phyloP scores from a whole-genome alignment of 148 eudicot species.

The Vaccinium vitisidaea region DNA sequence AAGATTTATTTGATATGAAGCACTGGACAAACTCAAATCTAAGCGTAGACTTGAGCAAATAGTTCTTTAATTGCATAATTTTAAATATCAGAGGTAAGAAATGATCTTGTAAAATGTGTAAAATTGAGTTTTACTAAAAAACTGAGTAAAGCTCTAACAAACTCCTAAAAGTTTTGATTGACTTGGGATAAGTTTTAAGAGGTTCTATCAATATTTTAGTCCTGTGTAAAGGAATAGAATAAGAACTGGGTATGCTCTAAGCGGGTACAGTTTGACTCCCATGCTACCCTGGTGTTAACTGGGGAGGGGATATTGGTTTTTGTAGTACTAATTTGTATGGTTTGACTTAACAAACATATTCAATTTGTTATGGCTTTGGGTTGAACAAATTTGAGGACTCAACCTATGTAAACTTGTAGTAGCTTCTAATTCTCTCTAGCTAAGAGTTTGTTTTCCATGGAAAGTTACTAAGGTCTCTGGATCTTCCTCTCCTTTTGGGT shows the following conservation, averaged over 20 bases:
- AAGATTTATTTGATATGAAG: too few species aligned
- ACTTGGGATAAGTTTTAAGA: too few species aligned
- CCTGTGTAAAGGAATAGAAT: too few species aligned
- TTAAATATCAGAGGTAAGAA: too few species aligned
- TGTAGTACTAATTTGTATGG: background rate
- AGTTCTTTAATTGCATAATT: too few species aligned
- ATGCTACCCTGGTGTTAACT: background rate
- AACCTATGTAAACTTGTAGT: background rate
- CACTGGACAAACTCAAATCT: too few species aligned
- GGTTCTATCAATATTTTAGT: too few species aligned
- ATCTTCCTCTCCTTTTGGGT: slow-evolving; percentile 4
- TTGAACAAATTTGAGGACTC: background rate
- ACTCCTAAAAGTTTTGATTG: too few species aligned
- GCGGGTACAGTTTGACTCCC: background rate
- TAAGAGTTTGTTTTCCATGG: background rate
- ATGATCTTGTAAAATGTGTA: too few species aligned
- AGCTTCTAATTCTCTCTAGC: background rate
- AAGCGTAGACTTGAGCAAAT: too few species aligned
- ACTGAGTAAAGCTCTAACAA: too few species aligned
- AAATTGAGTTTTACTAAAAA: too few species aligned
- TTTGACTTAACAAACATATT: background rate
- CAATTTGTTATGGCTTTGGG: background rate
- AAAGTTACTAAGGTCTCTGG: background rate
- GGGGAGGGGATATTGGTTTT: background rate
- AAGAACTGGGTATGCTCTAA: background rate